Evolutionary conservation across 768 basidiomycete species (phyloP), one percentile per base, ranked within the genome.

Genomic region (Lentinula detonsa): DNA sequence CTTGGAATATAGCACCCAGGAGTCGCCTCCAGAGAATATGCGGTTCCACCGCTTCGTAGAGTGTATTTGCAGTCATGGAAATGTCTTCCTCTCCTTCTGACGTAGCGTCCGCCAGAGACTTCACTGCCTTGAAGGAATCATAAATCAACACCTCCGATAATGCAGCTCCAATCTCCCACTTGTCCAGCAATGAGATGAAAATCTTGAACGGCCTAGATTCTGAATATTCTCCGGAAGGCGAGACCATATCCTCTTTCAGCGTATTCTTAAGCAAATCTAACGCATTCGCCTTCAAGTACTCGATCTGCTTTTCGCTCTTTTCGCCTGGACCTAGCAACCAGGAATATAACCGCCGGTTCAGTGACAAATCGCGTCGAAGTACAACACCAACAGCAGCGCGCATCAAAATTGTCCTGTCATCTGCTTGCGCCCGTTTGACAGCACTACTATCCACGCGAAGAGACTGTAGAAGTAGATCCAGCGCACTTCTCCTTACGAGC

Each of bases 41-140:
- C 2, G 95, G 97, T 62, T 99, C 97, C 15, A 90, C 82, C n/a
- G 91, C 88, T 71, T 98, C 95, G 65, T 95, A 93, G 0, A 99
- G 76, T 1, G 92, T 91, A 63, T 83, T 88, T 0, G 92, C 93
- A 1, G 95, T 94, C 81, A 91, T 86, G 15, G 80, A 68, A 67
- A 91, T 90, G 71, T 91, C 90, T 71, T 85, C 85, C 50, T 73
- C 74, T 54, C 75, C 72, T 48, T 87, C 85, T 15, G 78, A 72
- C 45, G 81, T 76, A 6, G 79, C 74, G 39, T 84, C 76, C 49
- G 85, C 71, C 16, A 85, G 75, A 16, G 76, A 68, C 70, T 84
- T 84, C 54, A 97, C 76, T 2, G 91, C 85, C 56, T 80, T 85
- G 67, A 98, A 85, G 0, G 91, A 81, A 65, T 96, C 91, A 65